Conservation (phyloP, 495 filamentous ascomycete genomes). For the Penicillium desertorum region DNA sequence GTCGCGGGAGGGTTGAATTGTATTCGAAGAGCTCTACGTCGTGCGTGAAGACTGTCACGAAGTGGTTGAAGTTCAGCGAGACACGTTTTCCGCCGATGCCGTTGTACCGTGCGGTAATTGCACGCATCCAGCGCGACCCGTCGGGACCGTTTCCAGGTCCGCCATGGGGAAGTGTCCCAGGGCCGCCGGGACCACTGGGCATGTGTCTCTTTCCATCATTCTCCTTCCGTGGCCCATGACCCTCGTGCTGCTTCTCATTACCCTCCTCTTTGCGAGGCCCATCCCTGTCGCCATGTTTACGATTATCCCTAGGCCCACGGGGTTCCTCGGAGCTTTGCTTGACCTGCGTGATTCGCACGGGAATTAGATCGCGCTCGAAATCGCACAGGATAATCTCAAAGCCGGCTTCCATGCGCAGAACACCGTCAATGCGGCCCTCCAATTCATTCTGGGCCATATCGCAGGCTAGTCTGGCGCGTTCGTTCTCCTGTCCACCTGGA, state of each 20-base stretch:
- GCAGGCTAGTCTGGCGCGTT: constrained; percentile 53
- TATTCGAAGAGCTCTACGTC: constrained; percentile 51
- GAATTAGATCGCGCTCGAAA: constrained; percentile 48
- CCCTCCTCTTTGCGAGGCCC: neutral
- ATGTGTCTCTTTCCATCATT: constrained; percentile 20
- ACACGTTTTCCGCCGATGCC: constrained; percentile 57
- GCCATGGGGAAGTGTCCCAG: constrained; percentile 3
- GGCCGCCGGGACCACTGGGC: neutral
- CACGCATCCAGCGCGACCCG: constrained; percentile 31
- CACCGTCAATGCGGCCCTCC: constrained; percentile 54
- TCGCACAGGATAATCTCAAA: constrained; percentile 71
- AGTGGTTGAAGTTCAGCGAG: constrained; percentile 57
- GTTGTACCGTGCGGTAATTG: constrained; percentile 56
- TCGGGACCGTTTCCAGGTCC: constrained; percentile 2
- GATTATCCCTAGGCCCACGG: too few relatives aligned
- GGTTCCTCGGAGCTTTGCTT: constrained; percentile 10
- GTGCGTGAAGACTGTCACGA: constrained; percentile 60
- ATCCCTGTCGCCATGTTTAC: neutral
- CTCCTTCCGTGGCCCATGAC: neutral
- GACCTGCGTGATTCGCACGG: constrained; percentile 30
- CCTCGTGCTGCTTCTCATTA: neutral
- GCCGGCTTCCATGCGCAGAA: constrained; percentile 66
- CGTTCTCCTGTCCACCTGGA: constrained; percentile 37
- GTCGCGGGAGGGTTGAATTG: constrained; percentile 43
- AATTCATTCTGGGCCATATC: constrained; percentile 45